Conservation (phyloP, 306 rosid genomes). For the Argentina anserina region DNA sequence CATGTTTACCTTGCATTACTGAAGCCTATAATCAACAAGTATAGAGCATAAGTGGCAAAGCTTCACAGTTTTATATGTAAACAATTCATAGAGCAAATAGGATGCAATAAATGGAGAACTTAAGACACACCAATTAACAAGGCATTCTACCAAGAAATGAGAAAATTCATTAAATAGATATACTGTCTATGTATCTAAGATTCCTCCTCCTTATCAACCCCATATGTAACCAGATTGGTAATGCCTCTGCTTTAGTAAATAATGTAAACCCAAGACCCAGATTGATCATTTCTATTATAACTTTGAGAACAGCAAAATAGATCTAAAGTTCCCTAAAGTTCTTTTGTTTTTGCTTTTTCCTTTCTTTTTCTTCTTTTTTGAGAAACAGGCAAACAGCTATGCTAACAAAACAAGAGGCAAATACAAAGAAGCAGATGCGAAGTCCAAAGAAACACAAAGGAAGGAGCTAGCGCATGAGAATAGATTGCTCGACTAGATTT, state of each 20-base stretch:
- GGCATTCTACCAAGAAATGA: not conserved
- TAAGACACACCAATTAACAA: not conserved
- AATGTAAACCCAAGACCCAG: not conserved
- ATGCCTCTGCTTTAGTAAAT: not conserved
- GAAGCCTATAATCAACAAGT: slow-evolving; percentile 51
- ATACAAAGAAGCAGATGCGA: not conserved
- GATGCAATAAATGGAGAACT: not conserved
- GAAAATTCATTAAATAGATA: not conserved
- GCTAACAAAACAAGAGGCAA: not conserved
- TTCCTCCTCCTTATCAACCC: not conserved
- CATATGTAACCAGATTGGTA: not conserved
- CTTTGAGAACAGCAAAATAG: not conserved
- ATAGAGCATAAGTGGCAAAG: not conserved
- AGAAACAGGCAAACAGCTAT: not conserved
- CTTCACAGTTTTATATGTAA: not conserved
- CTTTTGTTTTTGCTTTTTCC: too few species aligned
- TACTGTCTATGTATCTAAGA: not conserved
- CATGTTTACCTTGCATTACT: slow-evolving; percentile 79
- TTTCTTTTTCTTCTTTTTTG: not conserved
- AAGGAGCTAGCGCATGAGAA: not conserved
- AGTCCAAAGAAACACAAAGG: not conserved
- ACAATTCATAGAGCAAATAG: not conserved
- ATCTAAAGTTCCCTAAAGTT: not conserved
- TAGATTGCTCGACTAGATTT: not conserved
- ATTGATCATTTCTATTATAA: not conserved